phyloP scores from a whole-genome alignment of 306 rosid genomes.

The barrel medic (Medicago truncatula) region DNA sequence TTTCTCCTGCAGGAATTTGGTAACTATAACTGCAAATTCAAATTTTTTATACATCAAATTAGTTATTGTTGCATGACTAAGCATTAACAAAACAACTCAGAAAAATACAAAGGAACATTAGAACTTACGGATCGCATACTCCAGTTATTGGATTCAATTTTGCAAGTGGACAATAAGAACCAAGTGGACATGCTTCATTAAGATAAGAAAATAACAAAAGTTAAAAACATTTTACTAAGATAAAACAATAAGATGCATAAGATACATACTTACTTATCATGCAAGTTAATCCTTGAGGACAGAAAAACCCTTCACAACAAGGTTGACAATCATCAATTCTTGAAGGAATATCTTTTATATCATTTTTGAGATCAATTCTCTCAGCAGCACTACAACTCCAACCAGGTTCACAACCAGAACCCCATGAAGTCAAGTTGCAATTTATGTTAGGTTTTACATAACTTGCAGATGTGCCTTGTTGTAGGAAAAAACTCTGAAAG shows the following conservation, averaged over 20 bases:
- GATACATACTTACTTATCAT: constrained; percentile 76
- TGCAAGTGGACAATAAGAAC: constrained; percentile 80
- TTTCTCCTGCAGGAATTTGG: constrained; percentile 68
- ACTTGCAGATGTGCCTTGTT: constrained; percentile 35
- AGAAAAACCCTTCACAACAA: constrained; percentile 88
- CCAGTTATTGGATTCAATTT: constrained; percentile 60
- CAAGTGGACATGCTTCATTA: constrained; percentile 86
- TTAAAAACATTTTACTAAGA: constrained; percentile 23
- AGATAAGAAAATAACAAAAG: constrained; percentile 41
- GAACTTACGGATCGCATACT: constrained; percentile 84
- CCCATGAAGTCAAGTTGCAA: constrained; percentile 78
- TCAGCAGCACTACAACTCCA: constrained; percentile 70
- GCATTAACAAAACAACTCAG: constrained; percentile 26
- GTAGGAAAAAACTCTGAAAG: constrained; percentile 50
- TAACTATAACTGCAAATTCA: constrained; percentile 71
- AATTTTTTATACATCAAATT: constrained; percentile 30
- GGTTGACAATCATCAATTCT: constrained; percentile 64
- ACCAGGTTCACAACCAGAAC: constrained; percentile 81
- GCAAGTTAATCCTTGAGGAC: constrained; percentile 84
- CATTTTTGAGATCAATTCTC: constrained; percentile 54
- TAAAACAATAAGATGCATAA: constrained; percentile 32
- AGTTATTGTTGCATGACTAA: background rate
- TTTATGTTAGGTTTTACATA: constrained; percentile 71
- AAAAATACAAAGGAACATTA: constrained; percentile 20
- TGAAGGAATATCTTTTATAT: constrained; percentile 45